Base-by-base conservation (phyloP, 352 stramenopile species). In the Phytopythium chamaehyphon region DNA sequence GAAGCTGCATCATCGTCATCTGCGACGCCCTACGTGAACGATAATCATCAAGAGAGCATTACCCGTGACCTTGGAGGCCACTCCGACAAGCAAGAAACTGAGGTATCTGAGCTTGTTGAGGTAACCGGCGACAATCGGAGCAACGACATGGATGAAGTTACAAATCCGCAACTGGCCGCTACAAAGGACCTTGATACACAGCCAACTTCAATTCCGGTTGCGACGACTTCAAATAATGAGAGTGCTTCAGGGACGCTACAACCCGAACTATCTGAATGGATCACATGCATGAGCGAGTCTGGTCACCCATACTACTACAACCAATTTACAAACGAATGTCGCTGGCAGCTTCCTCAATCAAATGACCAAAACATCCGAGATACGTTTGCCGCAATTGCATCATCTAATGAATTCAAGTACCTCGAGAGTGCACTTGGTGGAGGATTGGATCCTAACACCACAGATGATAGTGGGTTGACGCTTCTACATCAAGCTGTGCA, bases 261-360 rank as follows among this genome's bases (percentile, higher is more conserved):
- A 28, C 11, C 22, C 1, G 36, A 54, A 16, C 58, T 61, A 11
- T 64, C 15, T 19, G 64, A 77, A 9, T 86, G 75, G 75, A 28
- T 80, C 16, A 15, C 56, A 4, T 82, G 59, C 24, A 35, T 62
- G 15, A 80, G 74, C 0, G 81, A 88, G 38, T 64, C 66, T 10
- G 78, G 78, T 6, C 55, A 77, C 28, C 55, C 66, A 18, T 92
- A 92, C 51, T 91, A 87, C 62, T 92, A 88, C 64, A 92, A 90
- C 26, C 47, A 62, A 0, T 47, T 44, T 3, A 87, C 74, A 0
- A 64, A 85, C 0, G 69, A 73, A 18, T 90, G 77, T 0, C 81
- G 83, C 26, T 92, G 81, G 81, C 72, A 66, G 12, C 62, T 63
- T 5, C 81, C 78, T 0, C 16, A 51, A 23, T 9, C 28, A 54